Conservation (phyloP, 257 asterid genomes). For the Plantago elongata region DNA sequence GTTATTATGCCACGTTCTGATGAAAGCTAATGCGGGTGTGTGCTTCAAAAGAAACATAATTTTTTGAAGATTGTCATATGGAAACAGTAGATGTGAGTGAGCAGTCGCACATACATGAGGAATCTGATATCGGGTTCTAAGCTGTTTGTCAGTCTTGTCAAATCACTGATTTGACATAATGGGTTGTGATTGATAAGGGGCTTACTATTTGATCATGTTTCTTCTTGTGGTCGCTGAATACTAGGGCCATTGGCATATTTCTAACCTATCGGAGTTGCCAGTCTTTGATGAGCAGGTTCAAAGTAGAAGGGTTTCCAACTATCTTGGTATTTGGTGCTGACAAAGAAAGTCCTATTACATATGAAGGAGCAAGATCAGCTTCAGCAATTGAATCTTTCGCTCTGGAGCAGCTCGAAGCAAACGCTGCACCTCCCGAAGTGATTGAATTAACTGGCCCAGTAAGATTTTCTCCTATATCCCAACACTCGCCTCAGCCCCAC, state of each 20-base stretch:
- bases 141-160: no score
- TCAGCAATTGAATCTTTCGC: conserved; percentile 86
- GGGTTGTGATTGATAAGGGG: background rate
- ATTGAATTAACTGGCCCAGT: conserved; percentile 82
- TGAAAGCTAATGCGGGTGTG: background rate
- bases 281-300: conserved; percentile 98
- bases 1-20: conserved; percentile 7
- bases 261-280: conserved; percentile 48
- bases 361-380: conserved; percentile 91
- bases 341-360: conserved; percentile 74
- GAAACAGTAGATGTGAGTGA: background rate
- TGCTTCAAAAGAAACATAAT: background rate
- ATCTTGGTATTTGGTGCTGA: conserved; percentile 95
- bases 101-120: background rate
- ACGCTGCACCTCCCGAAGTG: conserved; percentile 91
- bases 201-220: background rate
- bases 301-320: conserved; percentile 94
- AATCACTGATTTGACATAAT: background rate
- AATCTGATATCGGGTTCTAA: no score
- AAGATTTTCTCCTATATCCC: conserved; percentile 11
- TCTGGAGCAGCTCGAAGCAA: conserved; percentile 77
- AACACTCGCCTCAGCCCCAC: background rate
- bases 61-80: background rate
- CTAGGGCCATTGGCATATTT: conserved; percentile 15
- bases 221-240: conserved; percentile 3